Conservation (phyloP, 768 basidiomycete species). For the Rhizopogon vesiculosus region DNA sequence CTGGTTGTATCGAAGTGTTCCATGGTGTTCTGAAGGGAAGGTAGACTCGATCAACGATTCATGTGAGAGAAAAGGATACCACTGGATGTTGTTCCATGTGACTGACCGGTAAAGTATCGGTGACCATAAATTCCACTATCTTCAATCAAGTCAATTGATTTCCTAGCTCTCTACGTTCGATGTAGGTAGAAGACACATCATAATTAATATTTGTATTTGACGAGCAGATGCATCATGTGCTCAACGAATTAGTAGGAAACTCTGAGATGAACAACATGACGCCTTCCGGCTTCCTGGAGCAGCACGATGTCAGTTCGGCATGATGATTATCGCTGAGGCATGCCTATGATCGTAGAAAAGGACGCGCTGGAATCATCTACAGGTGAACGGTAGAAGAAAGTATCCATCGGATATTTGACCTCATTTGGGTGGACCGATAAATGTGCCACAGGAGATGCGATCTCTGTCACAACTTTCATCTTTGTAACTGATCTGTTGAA, state of each 20-base stretch:
- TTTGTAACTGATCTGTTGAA: not conserved
- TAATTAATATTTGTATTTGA: no score
- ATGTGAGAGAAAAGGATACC: not conserved
- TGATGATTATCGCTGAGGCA: not conserved
- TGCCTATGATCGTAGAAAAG: not conserved
- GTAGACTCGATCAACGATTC: not conserved
- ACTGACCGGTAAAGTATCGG: no score
- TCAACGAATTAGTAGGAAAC: not conserved
- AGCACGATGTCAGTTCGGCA: not conserved
- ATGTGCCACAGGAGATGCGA: not conserved
- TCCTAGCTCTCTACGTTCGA: no score
- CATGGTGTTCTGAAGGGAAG: constrained; percentile 10
- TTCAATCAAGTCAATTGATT: no score
- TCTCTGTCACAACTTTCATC: no score
- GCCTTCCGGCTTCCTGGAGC: not conserved
- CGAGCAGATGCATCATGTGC: no score
- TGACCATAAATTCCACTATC: no score
- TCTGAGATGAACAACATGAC: not conserved
- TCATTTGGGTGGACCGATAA: not conserved
- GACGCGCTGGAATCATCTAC: no score
- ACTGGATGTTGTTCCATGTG: no score
- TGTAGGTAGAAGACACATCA: no score
- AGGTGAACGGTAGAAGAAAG: not conserved
- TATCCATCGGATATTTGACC: not conserved
- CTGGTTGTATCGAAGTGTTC: constrained; percentile 49